Evolutionary conservation across 106 monocot genomes (phyloP).

Genomic region (Allium fistulosum): DNA sequence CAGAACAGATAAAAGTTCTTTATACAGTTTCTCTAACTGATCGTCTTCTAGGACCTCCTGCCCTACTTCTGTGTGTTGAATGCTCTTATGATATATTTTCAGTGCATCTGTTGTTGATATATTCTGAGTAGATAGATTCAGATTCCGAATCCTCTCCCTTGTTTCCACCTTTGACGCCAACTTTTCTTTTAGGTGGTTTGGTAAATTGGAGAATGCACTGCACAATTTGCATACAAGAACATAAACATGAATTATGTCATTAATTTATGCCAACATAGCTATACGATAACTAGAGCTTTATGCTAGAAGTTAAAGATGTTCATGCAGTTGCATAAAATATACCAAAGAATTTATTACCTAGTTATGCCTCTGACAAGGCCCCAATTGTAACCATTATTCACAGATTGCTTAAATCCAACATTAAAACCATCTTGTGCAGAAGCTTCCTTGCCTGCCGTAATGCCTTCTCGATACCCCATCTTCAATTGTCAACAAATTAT

Average conservation of each 20-base stretch:
- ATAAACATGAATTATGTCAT: not conserved
- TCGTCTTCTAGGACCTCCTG: not conserved
- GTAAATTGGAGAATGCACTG: slow-evolving; percentile 48
- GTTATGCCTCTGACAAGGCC: slow-evolving; percentile 71
- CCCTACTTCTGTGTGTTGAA: slow-evolving; percentile 1
- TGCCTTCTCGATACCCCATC: slow-evolving; percentile 88
- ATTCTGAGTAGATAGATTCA: slow-evolving; percentile 15
- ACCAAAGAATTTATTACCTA: slow-evolving; percentile 22
- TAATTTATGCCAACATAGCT: no score
- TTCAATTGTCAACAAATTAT: slow-evolving; percentile 23
- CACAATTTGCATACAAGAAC: not conserved
- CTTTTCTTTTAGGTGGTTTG: slow-evolving; percentile 49
- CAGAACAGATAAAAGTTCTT: slow-evolving; percentile 5
- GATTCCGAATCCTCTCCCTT: slow-evolving; percentile 28
- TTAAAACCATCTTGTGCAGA: slow-evolving; percentile 86
- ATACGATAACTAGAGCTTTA: no score
- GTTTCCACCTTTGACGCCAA: slow-evolving; percentile 18
- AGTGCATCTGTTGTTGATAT: slow-evolving; percentile 18
- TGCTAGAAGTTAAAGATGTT: no score
- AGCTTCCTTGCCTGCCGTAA: slow-evolving; percentile 66
- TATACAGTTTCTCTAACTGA: slow-evolving; percentile 7
- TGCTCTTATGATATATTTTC: slow-evolving; percentile 7
- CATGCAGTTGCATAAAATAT: no score
- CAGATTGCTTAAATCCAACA: slow-evolving; percentile 69
- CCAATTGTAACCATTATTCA: slow-evolving; percentile 46